phyloP scores from a whole-genome alignment of 2,329 filamentous ascomycete species.

The Neopestalotiopsis sp. region DNA sequence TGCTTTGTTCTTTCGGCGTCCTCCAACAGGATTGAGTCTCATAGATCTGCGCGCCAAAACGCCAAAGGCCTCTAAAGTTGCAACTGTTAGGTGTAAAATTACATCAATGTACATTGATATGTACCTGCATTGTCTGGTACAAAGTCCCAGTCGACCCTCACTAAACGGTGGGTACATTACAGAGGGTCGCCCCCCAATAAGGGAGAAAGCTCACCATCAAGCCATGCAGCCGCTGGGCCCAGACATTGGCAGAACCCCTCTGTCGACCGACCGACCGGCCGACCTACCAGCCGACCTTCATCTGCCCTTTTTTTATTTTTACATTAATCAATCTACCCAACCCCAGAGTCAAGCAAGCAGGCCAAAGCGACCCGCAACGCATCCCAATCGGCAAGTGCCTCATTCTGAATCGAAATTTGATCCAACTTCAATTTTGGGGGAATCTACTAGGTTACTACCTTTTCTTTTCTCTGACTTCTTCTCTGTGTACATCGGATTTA shows the following conservation, averaged over 20 bases:
- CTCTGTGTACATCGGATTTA: not conserved
- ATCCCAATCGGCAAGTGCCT: not conserved
- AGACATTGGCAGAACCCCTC: not conserved
- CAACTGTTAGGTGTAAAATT: not conserved
- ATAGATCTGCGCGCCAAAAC: not conserved
- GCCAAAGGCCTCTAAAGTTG: not conserved
- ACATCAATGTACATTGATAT: not conserved
- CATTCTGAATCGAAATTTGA: not conserved
- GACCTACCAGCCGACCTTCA: not conserved
- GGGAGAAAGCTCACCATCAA: not conserved
- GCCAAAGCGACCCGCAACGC: not conserved
- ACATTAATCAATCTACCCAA: not conserved
- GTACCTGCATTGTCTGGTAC: not conserved
- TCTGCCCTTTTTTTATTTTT: not conserved
- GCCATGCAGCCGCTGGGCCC: not conserved
- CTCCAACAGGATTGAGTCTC: not conserved
- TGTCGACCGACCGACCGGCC: not conserved
- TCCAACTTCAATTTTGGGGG: not conserved
- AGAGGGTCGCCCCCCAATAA: conserved; percentile 1
- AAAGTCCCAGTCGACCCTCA: not conserved
- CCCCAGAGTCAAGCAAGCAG: not conserved
- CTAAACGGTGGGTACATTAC: not conserved
- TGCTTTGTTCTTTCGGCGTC: not conserved
- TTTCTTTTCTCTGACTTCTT: not conserved
- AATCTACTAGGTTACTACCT: not conserved